Conservation (phyloP, 2,329 filamentous ascomycete species). For the Beauveria sp. region DNA sequence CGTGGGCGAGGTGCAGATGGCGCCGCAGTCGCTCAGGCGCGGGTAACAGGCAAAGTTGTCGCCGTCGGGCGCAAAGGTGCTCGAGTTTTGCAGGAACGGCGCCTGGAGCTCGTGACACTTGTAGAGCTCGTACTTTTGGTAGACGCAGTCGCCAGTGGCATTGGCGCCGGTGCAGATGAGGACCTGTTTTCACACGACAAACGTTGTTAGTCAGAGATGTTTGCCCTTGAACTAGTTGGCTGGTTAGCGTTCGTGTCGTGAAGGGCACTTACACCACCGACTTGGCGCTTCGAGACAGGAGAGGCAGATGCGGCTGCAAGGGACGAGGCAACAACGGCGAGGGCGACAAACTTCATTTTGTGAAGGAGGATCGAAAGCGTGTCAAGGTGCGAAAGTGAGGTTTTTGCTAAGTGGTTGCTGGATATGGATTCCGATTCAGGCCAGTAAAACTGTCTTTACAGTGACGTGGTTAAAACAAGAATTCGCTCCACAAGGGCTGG, state of each 20-base stretch:
- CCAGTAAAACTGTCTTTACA: background rate
- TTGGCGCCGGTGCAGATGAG: constrained; percentile 44
- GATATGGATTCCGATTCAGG: background rate
- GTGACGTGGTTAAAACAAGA: background rate
- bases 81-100: constrained; percentile 33
- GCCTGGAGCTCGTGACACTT: constrained; percentile 38
- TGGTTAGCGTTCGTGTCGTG: background rate
- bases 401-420: background rate
- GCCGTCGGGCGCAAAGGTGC: constrained; percentile 44
- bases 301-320: constrained; percentile 16
- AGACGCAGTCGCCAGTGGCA: constrained; percentile 38
- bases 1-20: constrained; percentile 40
- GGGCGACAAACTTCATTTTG: constrained; percentile 23
- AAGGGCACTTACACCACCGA: constrained; percentile 38
- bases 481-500: background rate
- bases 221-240: background rate
- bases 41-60: constrained; percentile 42
- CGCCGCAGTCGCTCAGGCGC: constrained; percentile 31
- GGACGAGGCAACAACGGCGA: constrained; percentile 15
- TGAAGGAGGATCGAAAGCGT: too few species aligned
- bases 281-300: constrained; percentile 31
- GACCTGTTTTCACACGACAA: constrained; percentile 25
- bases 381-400: background rate
- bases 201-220: background rate
- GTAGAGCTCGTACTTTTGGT: constrained; percentile 34